Evolutionary conservation across 1,139 yeast genomes (phyloP).

Genomic region (Geotrichum klebahnii): DNA sequence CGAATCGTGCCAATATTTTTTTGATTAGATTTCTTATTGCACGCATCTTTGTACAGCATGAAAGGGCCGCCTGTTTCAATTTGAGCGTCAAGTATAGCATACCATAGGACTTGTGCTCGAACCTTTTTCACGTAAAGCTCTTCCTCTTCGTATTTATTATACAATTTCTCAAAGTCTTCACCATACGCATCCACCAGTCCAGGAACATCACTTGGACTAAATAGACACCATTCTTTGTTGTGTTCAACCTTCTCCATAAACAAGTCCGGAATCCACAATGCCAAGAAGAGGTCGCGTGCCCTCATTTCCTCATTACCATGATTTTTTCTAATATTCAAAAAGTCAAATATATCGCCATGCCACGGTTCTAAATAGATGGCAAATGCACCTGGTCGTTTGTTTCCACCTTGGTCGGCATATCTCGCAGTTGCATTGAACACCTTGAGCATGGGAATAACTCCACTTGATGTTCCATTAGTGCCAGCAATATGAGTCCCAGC

Average conservation of each 20-base stretch:
- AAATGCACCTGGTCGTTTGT: slow-evolving; percentile 81
- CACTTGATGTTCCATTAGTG: slow-evolving; percentile 72
- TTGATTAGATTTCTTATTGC: slow-evolving; percentile 71
- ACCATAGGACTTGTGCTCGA: slow-evolving; percentile 75
- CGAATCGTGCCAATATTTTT: slow-evolving; percentile 74
- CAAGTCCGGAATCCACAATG: slow-evolving; percentile 78
- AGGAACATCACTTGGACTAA: slow-evolving; percentile 74
- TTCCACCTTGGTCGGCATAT: slow-evolving; percentile 84
- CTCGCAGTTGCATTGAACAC: slow-evolving; percentile 83
- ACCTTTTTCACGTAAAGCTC: slow-evolving; percentile 56
- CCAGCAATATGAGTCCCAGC: slow-evolving; percentile 72
- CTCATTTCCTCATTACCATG: slow-evolving; percentile 82
- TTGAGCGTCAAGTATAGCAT: slow-evolving; percentile 69
- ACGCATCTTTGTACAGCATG: slow-evolving; percentile 77
- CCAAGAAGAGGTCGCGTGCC: slow-evolving; percentile 78
- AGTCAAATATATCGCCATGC: slow-evolving; percentile 75
- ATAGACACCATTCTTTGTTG: slow-evolving; percentile 68
- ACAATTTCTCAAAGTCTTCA: slow-evolving; percentile 59
- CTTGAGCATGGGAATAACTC: slow-evolving; percentile 76
- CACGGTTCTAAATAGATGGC: slow-evolving; percentile 80
- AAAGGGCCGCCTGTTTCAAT: slow-evolving; percentile 84
- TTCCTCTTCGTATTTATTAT: slow-evolving; percentile 58
- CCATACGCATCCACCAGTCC: slow-evolving; percentile 70
- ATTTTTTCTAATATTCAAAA: slow-evolving; percentile 68
- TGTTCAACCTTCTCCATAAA: slow-evolving; percentile 73